phyloP scores from a whole-genome alignment of 345 rosid species.

The Erysimum cheiranthoides region DNA sequence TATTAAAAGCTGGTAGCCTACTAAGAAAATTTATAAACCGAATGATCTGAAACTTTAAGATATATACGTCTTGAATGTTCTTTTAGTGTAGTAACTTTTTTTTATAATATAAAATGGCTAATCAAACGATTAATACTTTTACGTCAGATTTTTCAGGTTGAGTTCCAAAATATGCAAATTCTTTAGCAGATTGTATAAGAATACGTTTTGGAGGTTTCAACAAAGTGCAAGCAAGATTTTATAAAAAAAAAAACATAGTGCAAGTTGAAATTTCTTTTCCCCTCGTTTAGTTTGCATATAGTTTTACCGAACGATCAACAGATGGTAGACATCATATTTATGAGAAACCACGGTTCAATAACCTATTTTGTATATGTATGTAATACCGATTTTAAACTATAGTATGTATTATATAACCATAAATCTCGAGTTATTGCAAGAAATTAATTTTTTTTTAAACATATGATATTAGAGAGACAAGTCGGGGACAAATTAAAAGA shows the following conservation, averaged over 20 bases:
- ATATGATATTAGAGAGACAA: conserved; percentile 25
- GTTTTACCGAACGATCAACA: neutral
- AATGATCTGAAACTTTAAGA: neutral
- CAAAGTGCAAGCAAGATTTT: neutral
- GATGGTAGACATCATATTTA: neutral
- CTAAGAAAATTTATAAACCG: neutral
- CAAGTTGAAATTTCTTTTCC: neutral
- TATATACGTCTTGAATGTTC: neutral
- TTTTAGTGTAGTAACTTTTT: neutral
- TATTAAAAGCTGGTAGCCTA: neutral
- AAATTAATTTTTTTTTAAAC: neutral
- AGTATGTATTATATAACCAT: neutral
- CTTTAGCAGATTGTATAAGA: neutral
- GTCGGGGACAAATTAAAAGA: conserved; percentile 41
- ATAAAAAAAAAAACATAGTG: too few species aligned
- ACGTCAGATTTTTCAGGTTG: neutral
- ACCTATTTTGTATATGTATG: neutral
- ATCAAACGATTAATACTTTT: neutral
- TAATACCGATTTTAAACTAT: neutral
- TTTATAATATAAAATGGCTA: neutral
- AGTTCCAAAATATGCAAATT: neutral
- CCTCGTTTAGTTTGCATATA: neutral
- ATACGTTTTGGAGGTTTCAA: neutral
- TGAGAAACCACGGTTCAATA: neutral
- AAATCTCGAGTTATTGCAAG: conserved; percentile 2